A percentile compares a stretch with the other conserved stretches of the same genome.
Evolutionary conservation across 2,329 filamentous ascomycete genomes (phyloP).

Genomic region (Calonectria pseudoturangicola): DNA sequence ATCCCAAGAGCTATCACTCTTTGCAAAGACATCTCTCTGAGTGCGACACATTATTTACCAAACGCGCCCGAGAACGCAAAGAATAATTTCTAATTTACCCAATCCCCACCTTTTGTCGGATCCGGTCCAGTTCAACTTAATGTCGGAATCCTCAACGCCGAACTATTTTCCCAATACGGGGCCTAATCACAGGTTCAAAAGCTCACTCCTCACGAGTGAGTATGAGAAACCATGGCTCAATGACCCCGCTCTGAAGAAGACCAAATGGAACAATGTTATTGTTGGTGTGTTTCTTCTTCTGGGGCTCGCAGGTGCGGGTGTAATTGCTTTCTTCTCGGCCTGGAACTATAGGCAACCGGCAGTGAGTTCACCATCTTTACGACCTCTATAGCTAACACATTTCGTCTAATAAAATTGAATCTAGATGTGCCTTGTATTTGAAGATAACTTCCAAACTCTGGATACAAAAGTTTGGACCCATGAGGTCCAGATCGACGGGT

Average conservation of each 20-base stretch:
- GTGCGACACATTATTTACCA: neutral
- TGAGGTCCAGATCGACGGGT: constrained; percentile 66
- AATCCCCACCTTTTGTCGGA: neutral
- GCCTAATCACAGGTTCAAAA: constrained; percentile 22
- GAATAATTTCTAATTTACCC: neutral
- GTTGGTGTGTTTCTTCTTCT: constrained; percentile 57
- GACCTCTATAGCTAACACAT: neutral
- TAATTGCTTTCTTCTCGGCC: constrained; percentile 58
- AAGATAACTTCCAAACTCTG: constrained; percentile 69
- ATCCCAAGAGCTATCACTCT: neutral
- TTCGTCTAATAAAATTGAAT: neutral
- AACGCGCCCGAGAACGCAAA: neutral
- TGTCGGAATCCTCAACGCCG: constrained; percentile 10
- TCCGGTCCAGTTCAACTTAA: neutral
- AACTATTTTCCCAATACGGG: constrained; percentile 24
- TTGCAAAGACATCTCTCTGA: neutral
- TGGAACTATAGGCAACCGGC: constrained; percentile 52
- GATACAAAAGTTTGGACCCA: constrained; percentile 68
- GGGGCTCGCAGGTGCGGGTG: constrained; percentile 59
- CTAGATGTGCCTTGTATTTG: constrained; percentile 70
- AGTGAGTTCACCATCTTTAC: constrained; percentile 34
- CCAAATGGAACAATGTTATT: constrained; percentile 60
- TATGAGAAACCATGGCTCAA: constrained; percentile 64
- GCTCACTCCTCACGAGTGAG: constrained; percentile 37
- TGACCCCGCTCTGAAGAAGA: constrained; percentile 58